Evolutionary conservation across 306 rosid genomes (phyloP), one percentile per base, ranked within the genome.

Genomic region (Castanea mollissima): DNA sequence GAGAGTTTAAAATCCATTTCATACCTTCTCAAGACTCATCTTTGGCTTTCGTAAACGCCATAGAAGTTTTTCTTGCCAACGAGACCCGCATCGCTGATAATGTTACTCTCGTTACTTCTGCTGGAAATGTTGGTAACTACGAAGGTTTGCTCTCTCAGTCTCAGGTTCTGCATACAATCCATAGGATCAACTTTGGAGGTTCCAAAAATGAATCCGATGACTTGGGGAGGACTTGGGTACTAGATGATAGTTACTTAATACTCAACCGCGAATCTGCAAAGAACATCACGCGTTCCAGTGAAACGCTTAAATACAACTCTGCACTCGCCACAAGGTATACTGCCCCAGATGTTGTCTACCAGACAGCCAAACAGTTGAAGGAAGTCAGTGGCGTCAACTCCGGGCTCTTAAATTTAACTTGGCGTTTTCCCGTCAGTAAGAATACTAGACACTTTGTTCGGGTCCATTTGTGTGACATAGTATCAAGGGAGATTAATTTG

Each of bases 21-120:
- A 49, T 55, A 0, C 92, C 92, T 6, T 27, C 20, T 32, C 75
- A 35, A n/a, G 0, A 8, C 5, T 29, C 74, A 4, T 57, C 81
- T 3, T 25, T 82, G 32, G 87, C 90, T 0, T 89, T 86, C 74
- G 87, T 89, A 2, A 89, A 86, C 23, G 92, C 92, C 27, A 80
- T 89, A 18, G 92, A 89, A 76, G 81, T 89, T 5, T 82, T 86
- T 60, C 25, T 20, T 2, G 78, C 83, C 2, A 90, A 90, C 1
- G 5, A 31, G 0, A 80, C 11, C 51, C 84, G 41, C 2, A 55
- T 65, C 64, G 0, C 4, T 0, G 29, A 57, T 38, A 0, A 0
- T 0, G 62, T 62, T 5, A 0, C 13, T 0, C 29, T 6, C 54
- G 83, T 80, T 74, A 81, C 32, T 51, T 15, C 31, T 1, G 19